Conservation (phyloP, 2,329 filamentous ascomycete species). For the Diplodia corticola region DNA sequence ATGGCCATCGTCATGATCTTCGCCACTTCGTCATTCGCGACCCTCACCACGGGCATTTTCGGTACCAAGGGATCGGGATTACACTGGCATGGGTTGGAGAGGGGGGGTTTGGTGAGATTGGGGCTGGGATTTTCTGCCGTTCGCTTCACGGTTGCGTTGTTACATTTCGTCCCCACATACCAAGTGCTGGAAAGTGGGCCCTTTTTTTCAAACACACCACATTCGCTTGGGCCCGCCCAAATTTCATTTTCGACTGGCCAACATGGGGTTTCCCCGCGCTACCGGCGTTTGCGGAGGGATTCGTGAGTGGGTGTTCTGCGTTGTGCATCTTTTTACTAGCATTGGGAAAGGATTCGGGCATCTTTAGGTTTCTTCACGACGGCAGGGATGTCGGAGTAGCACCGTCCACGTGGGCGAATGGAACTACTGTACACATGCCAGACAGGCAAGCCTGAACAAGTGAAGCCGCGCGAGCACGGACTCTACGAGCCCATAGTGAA, state of each 20-base stretch:
- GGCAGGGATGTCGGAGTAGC: not conserved
- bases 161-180: conserved; percentile 14
- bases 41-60: conserved; percentile 7
- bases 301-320: not conserved
- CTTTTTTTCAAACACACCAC: conserved; percentile 17
- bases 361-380: conserved; percentile 12
- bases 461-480: conserved; percentile 9
- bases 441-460: conserved; percentile 3
- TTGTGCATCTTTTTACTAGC: conserved; percentile 7
- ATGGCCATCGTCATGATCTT: conserved; percentile 13
- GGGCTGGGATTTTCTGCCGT: conserved; percentile 11
- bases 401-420: conserved; percentile 16
- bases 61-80: conserved; percentile 8
- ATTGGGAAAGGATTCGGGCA: conserved; percentile 7
- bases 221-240: conserved; percentile 12
- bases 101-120: conserved; percentile 9
- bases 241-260: not conserved
- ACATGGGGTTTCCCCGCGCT: conserved; percentile 7
- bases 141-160: conserved; percentile 7
- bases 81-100: not conserved
- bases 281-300: conserved; percentile 1
- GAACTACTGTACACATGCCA: not conserved
- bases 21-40: conserved; percentile 4
- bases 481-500: not conserved
- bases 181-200: conserved; percentile 20